Evolutionary conservation across 164 flowering plant genomes (phyloP), one percentile per base, ranked within the genome.

Genomic region (Vitis cinerea): DNA sequence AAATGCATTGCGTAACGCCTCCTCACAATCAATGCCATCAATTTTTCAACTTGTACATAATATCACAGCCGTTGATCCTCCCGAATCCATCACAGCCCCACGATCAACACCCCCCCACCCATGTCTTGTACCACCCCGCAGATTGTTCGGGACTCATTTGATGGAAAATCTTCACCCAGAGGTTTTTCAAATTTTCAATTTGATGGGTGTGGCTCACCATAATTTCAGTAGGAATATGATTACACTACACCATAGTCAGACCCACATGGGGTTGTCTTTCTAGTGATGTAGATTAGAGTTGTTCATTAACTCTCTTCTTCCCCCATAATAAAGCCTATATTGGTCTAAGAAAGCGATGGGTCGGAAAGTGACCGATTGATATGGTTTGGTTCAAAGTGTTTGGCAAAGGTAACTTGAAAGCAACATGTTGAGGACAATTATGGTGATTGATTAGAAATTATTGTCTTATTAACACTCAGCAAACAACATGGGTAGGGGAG

Each of bases 191-290:
- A 53, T 13, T 6, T 53, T n/a, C 14, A 53, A 13, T 13, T 50
- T 50, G 53, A 13, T 49, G 9, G 51, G 51, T 49, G 10, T 11
- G 10, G 51, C 11, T 49, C 51, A 11, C 9, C 54, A 23, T 10
- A 51, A 51, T 10, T 51, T 51, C 4, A 51, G 56, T 4, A 53
- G n/a, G 53, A 53, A 13, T 12, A 53, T 5, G 7, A 53, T 37
- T 37, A 37, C 44, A 37, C 2, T 37, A 37, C 44, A 37, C 44
- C 44, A 37, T 37, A 6, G n/a, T 53, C 56, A 12, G n/a, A 14
- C 56, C n/a, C 56, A 53, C 56, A 53, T 53, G 56, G 56, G 44
- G 8, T 53, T 53, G 56, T 53, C 56, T 53, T 53, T 53, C 56
- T 13, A 53, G n/a, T 53, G 56, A 53, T 53, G 54, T 8, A 53